These are phyloP conservation scores for Moniliophthora roreri DNA, from an alignment of 1,284 basidiomycete genomes.

Conservation along the genomic window DNA sequence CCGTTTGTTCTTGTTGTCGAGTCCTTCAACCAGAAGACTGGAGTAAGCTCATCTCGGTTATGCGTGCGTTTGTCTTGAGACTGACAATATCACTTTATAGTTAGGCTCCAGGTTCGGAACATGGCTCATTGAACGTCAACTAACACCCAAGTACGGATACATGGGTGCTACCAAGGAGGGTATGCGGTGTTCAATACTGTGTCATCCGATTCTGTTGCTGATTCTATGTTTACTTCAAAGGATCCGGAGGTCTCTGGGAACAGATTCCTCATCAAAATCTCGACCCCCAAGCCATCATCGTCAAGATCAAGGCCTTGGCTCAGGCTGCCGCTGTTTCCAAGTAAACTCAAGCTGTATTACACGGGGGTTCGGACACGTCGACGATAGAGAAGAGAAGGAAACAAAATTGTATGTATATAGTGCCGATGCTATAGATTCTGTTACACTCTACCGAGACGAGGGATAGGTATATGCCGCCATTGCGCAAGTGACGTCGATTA, in stretches of 20 bases:
- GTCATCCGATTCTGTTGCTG: slow-evolving; percentile 6
- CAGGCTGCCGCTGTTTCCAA: slow-evolving; percentile 12
- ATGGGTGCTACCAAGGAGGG: slow-evolving; percentile 81
- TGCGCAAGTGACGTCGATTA: too few relatives aligned
- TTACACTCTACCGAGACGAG: too few relatives aligned
- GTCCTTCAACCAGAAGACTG: slow-evolving; percentile 85
- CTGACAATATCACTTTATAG: slow-evolving; percentile 30
- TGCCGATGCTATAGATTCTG: too few relatives aligned
- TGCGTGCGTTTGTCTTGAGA: background rate
- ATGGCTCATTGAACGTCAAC: slow-evolving; percentile 77
- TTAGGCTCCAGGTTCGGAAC: slow-evolving; percentile 81
- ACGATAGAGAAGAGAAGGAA: too few relatives aligned
- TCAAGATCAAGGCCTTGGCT: slow-evolving; percentile 58
- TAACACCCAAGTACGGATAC: slow-evolving; percentile 79
- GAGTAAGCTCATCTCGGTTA: slow-evolving; percentile 43
- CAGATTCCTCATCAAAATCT: slow-evolving; percentile 77
- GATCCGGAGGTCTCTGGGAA: slow-evolving; percentile 80
- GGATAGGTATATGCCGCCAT: too few relatives aligned
- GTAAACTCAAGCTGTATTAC: background rate
- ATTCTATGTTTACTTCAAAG: slow-evolving; percentile 20
- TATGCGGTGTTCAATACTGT: slow-evolving; percentile 24
- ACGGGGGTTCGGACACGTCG: too few relatives aligned
- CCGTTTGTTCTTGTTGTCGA: slow-evolving; percentile 83
- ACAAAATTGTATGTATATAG: too few relatives aligned
- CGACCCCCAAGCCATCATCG: slow-evolving; percentile 69